Evolutionary conservation across 176 grass and related monocot species (phyloP), one percentile per base, ranked within the genome.

Genomic region (Bothriochloa decipiens): DNA sequence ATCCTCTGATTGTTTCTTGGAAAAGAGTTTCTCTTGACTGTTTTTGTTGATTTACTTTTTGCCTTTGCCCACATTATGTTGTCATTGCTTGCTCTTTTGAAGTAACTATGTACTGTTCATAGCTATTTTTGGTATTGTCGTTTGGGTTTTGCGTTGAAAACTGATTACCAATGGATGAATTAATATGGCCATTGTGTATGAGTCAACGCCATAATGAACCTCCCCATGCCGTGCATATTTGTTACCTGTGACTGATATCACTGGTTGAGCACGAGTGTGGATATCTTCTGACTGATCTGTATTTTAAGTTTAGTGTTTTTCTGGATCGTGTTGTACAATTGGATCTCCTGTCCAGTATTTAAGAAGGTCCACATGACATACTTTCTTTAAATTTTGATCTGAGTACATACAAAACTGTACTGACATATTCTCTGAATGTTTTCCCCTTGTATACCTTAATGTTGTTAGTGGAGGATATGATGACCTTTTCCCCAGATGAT

Each of bases 151-250:
- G 26, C 37, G 61, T 70, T 82, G 79, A 70, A 82, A 70, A 82
- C 72, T 82, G 79, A 82, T 87, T 82, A 77, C 72, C 49, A 14
- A 27, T 87, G 71, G 85, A 60, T 69, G 37, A 32, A 52, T 64
- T 81, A 0, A 39, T 7, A 61, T 90, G 27, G 17, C 60, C 58
- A 74, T 67, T 39, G 66, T 74, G 84, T 83, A 90, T 90, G 84
- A 90, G 39, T 79, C 46, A 74, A 83, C 29, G 46, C 79, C 22
- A 82, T 74, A 83, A 23, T 68, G 45, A 50, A 36, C 36, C 20
- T 73, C 49, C 23, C 60, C 39, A 29, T 68, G 3, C 65, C 8
- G 18, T 90, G 78, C 55, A 17, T 28, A 53, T 20, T 20, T 53
- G 50, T 6, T 17, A 53, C 50, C 50, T 7, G 16, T 53, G 16